Evolutionary conservation across 2,329 filamentous ascomycete genomes (phyloP).

Genomic region (Bertia moriformis): DNA sequence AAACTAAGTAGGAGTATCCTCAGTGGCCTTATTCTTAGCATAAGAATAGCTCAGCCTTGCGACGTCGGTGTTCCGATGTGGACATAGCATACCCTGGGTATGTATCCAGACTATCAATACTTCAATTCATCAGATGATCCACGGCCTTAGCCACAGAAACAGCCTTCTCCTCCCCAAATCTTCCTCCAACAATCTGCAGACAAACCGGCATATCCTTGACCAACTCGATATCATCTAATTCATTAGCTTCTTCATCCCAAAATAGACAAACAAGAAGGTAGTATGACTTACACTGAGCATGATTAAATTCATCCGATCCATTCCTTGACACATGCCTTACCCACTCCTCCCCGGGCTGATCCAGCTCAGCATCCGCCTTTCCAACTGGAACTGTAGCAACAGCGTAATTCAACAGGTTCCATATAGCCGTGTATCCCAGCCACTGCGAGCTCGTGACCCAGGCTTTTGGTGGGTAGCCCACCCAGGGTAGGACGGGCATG

Average conservation of each 20-base stretch:
- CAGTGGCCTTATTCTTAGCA: no score
- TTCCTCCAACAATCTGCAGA: constrained; percentile 15
- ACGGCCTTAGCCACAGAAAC: constrained; percentile 16
- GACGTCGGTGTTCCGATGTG: no score
- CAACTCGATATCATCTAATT: constrained; percentile 12
- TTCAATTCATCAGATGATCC: constrained; percentile 9
- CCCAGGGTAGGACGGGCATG: constrained; percentile 7
- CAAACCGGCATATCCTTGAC: constrained; percentile 17
- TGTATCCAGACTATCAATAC: no score
- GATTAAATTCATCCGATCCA: constrained; percentile 14
- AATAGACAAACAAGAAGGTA: constrained; percentile 7
- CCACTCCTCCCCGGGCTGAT: constrained; percentile 1
- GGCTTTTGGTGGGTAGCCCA: constrained; percentile 6
- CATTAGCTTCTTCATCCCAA: constrained; percentile 9
- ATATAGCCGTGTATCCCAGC: constrained; percentile 14
- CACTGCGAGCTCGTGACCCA: constrained; percentile 9
- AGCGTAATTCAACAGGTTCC: constrained; percentile 11
- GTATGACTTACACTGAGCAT: constrained; percentile 12
- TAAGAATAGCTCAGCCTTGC: no score
- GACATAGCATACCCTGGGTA: no score
- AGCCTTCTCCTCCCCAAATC: constrained; percentile 16
- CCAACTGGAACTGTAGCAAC: constrained; percentile 4
- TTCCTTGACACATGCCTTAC: constrained; percentile 4
- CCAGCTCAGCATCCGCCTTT: constrained; percentile 2
- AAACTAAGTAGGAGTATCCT: no score